A percentile compares a stretch with the other conserved stretches of the same genome.
Evolutionary conservation across 1,284 basidiomycete genomes (phyloP).

Genomic region (Trametes hirsuta): DNA sequence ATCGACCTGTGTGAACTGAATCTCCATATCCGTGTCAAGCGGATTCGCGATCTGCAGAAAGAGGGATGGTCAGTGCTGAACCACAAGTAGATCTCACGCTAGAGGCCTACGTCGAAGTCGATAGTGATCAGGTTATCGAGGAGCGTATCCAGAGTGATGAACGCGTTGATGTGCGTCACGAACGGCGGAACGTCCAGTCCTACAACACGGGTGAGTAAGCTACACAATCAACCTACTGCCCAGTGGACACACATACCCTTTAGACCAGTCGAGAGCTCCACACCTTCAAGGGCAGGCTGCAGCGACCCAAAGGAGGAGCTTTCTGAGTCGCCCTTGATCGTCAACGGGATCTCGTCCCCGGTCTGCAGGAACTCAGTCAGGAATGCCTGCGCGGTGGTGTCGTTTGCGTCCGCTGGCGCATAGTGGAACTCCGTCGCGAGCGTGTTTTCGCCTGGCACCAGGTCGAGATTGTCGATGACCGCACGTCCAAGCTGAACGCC

Average conservation of each 20-base stretch:
- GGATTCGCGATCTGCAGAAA: slow-evolving; percentile 46
- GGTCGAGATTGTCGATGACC: slow-evolving; percentile 60
- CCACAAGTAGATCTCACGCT: not conserved
- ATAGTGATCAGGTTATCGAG: slow-evolving; percentile 53
- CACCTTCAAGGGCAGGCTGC: slow-evolving; percentile 56
- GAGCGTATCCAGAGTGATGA: slow-evolving; percentile 53
- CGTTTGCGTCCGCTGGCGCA: slow-evolving; percentile 63
- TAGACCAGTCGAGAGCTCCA: slow-evolving; percentile 55
- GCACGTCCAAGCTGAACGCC: slow-evolving; percentile 59
- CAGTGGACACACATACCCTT: slow-evolving; percentile 6
- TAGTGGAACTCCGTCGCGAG: slow-evolving; percentile 70
- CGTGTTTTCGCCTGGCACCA: slow-evolving; percentile 62
- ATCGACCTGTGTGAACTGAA: slow-evolving; percentile 62
- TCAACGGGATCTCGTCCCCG: slow-evolving; percentile 48
- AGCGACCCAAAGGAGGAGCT: slow-evolving; percentile 72
- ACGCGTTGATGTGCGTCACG: slow-evolving; percentile 49
- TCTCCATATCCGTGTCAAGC: slow-evolving; percentile 54
- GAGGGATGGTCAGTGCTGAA: not conserved
- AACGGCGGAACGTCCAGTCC: slow-evolving; percentile 49
- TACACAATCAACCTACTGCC: too few relatives aligned
- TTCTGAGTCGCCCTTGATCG: slow-evolving; percentile 58
- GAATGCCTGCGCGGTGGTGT: slow-evolving; percentile 60
- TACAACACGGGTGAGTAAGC: slow-evolving; percentile 25
- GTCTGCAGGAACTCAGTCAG: slow-evolving; percentile 55
- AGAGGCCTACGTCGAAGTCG: slow-evolving; percentile 53